Conservation (phyloP, 768 basidiomycete genomes). For the Suillus americanus region DNA sequence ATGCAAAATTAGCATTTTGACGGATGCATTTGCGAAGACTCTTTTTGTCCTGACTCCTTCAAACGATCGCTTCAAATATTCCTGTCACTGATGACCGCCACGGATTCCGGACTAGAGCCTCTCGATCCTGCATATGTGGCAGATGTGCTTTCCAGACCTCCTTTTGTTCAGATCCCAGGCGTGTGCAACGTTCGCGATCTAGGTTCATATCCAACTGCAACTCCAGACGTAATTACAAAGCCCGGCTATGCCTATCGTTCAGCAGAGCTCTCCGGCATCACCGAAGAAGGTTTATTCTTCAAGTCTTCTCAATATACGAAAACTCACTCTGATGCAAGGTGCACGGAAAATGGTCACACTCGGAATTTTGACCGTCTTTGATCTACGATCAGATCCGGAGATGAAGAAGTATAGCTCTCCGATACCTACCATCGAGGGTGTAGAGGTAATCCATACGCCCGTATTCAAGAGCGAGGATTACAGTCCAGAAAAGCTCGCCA, state of each 20-base stretch:
- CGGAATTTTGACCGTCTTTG: conserved; percentile 68
- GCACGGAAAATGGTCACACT: conserved; percentile 55
- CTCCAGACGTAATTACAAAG: conserved; percentile 52
- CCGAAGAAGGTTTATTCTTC: conserved; percentile 56
- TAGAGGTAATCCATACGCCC: conserved; percentile 59
- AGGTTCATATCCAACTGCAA: conserved; percentile 55
- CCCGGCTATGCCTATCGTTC: conserved; percentile 62
- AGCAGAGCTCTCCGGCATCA: conserved; percentile 72
- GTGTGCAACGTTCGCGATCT: conserved; percentile 77
- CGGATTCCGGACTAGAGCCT: conserved; percentile 47
- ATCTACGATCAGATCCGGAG: conserved; percentile 79
- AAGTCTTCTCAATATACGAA: neutral
- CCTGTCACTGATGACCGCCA: conserved; percentile 17
- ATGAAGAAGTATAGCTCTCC: conserved; percentile 72
- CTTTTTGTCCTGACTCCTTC: neutral
- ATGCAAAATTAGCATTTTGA: neutral
- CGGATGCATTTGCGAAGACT: neutral
- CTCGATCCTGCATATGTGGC: conserved; percentile 67
- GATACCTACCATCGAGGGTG: conserved; percentile 60
- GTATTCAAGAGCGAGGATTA: conserved; percentile 74
- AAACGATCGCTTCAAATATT: neutral
- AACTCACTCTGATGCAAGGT: conserved; percentile 40
- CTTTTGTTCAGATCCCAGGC: conserved; percentile 70
- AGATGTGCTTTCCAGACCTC: conserved; percentile 62
- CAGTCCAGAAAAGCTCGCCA: conserved; percentile 82